Evolutionary conservation across 495 filamentous ascomycete genomes (phyloP), one percentile per base, ranked within the genome.

Genomic region (Hamigera avellanea): DNA sequence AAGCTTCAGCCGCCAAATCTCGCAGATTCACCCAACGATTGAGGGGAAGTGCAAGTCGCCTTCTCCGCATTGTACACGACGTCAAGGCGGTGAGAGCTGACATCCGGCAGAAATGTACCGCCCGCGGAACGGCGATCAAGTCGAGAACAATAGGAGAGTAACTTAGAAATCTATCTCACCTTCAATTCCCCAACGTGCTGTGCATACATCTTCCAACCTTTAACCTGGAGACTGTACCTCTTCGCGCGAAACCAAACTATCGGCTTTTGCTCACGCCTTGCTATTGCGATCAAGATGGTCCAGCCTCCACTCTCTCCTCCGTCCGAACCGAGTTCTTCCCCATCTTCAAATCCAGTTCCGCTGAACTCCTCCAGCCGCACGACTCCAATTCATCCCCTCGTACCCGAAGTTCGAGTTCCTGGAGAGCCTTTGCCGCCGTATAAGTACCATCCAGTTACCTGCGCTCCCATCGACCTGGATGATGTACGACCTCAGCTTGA

Each of bases 401-500:
- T 66, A 15, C 50, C 61, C 7, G 56, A 62, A 21, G 52, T 68
- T 21, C 56, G 58, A 32, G 44, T 68, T 7, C 62, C 64, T 8
- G 45, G 46, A 9, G 52, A 48, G 14, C 45, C 52, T 28, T 36
- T 61, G 8, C 54, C 54, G 15, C 35, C 42, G 27, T 49, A 66
- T 31, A 43, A 39, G 23, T 67, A 66, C 38, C 32, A 66, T 32
- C 62, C 65, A 15, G 39, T 62, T 3, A 62, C 60, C n/a, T 66
- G 61, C 25, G 41, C 52, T n/a, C 51, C 55, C 8, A 50, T 66
- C 12, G 48, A 56, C 1, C 17, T 40, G 33, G 48, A 40, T 27
- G 53, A 52, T 37, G 32, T 67, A 26, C 56, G 44, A 26, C 17
- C 39, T 5, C 45, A 65, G 31, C 44, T 69, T n/a, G 53, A 59